A percentile compares a stretch with the other conserved stretches of the same genome.
phyloP scores from a whole-genome alignment of 176 grass and related monocot species.

The Pontederia paniculata region DNA sequence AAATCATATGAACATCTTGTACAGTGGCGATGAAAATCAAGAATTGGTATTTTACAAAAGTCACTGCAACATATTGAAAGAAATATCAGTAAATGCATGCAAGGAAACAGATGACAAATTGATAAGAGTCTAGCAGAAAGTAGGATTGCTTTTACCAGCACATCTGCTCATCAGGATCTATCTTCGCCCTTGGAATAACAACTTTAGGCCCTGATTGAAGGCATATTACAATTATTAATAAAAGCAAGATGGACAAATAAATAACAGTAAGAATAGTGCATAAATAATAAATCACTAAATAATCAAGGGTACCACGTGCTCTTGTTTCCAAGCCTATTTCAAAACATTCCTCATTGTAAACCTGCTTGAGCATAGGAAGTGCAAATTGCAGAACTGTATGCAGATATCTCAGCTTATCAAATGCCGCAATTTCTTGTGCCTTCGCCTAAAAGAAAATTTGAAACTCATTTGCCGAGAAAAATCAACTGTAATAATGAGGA shows the following conservation, averaged over 20 bases:
- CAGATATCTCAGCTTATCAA: slow-evolving; percentile 93
- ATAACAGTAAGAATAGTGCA: background rate
- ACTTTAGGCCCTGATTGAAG: slow-evolving; percentile 46
- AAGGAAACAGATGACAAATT: background rate
- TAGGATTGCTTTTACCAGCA: slow-evolving; percentile 44
- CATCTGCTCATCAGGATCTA: slow-evolving; percentile 87
- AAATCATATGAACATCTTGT: slow-evolving; percentile 72
- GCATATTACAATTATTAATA: slow-evolving; percentile 4
- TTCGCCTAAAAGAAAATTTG: slow-evolving; percentile 48
- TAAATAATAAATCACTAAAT: background rate
- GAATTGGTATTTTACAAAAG: slow-evolving; percentile 77
- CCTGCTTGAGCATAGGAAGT: slow-evolving; percentile 79
- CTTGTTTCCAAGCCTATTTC: slow-evolving; percentile 91
- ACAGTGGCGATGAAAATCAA: slow-evolving; percentile 94
- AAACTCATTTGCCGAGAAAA: slow-evolving; percentile 4
- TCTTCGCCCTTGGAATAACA: slow-evolving; percentile 74
- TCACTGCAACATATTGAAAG: slow-evolving; percentile 47
- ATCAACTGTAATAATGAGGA: background rate
- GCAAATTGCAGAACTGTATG: slow-evolving; percentile 74
- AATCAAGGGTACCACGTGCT: slow-evolving; percentile 48
- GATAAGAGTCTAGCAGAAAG: background rate
- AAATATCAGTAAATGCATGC: slow-evolving; percentile 5
- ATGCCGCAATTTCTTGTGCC: slow-evolving; percentile 61
- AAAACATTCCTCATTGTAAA: slow-evolving; percentile 69
- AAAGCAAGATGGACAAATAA: background rate